Conservation (phyloP, 371 early-diverging fungal species). For the Fennellomyces sp. region DNA sequence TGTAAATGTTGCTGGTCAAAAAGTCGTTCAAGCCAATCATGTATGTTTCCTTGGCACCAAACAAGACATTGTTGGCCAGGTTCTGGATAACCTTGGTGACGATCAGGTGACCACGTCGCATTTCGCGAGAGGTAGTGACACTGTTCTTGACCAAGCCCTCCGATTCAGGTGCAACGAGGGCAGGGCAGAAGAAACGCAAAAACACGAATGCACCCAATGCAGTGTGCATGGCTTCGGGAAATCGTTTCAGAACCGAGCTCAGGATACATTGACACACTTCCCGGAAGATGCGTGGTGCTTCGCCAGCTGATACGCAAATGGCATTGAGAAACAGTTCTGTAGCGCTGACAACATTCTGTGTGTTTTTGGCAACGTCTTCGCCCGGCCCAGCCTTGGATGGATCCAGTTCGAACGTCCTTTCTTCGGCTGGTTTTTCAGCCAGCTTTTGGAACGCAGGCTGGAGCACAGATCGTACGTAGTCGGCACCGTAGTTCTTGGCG, state of each 20-base stretch:
- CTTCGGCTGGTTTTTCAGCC: conserved; percentile 52
- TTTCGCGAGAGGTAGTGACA: conserved; percentile 40
- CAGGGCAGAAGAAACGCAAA: conserved; percentile 94
- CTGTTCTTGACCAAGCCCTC: conserved; percentile 53
- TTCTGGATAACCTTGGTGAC: conserved; percentile 96
- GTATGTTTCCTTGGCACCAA: conserved; percentile 91
- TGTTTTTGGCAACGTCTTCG: conserved; percentile 70
- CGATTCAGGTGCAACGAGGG: conserved; percentile 88
- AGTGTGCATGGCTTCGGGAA: conserved; percentile 84
- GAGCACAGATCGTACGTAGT: conserved; percentile 81
- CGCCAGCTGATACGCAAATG: conserved; percentile 73
- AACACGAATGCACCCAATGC: conserved; percentile 96
- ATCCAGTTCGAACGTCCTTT: conserved; percentile 78
- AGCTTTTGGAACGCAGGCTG: conserved; percentile 72
- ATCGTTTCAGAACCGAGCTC: conserved; percentile 76
- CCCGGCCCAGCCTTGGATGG: conserved; percentile 72
- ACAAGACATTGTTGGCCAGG: conserved; percentile 91
- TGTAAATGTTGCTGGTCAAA: conserved; percentile 73
- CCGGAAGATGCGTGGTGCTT: conserved; percentile 76
- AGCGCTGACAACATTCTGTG: conserved; percentile 78
- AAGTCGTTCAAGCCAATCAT: conserved; percentile 91
- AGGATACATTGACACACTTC: conserved; percentile 84
- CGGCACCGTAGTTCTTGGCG: conserved; percentile 80
- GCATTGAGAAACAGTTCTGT: conserved; percentile 82
- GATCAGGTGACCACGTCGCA: conserved; percentile 85